Conservation (phyloP, 2,329 filamentous ascomycete genomes). For the Aspergillus quadrilineatus region DNA sequence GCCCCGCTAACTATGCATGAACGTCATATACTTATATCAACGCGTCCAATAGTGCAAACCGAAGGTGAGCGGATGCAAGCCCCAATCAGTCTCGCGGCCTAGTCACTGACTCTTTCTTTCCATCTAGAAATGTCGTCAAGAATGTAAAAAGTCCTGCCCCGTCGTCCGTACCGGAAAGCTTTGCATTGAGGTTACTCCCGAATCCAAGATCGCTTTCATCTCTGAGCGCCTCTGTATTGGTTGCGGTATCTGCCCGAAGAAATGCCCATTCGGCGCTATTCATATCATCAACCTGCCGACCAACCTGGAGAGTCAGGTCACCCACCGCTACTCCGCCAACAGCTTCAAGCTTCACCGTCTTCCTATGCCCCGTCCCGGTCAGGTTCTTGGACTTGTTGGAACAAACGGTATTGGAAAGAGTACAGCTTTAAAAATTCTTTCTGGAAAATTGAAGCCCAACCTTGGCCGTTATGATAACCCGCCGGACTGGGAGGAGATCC, state of each 20-base stretch:
- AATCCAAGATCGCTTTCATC: slow-evolving; percentile 95
- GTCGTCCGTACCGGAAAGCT: slow-evolving; percentile 97
- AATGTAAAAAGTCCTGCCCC: slow-evolving; percentile 98
- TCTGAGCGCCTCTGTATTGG: slow-evolving; percentile 95
- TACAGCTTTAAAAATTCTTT: slow-evolving; percentile 98
- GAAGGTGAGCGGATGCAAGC: slow-evolving; percentile 58
- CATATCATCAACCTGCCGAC: slow-evolving; percentile 99
- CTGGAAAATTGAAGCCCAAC: slow-evolving; percentile 97
- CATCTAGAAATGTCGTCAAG: slow-evolving; percentile 87
- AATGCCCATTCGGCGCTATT: slow-evolving; percentile 97
- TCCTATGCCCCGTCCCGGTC: slow-evolving; percentile 91
- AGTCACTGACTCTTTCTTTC: slow-evolving; percentile 24
- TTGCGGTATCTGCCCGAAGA: slow-evolving; percentile 99
- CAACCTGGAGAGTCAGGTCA: slow-evolving; percentile 97
- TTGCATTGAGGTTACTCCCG: slow-evolving; percentile 87
- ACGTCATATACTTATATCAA: slow-evolving; percentile 23
- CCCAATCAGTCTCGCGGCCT: not conserved
- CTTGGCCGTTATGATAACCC: slow-evolving; percentile 92
- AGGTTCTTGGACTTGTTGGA: slow-evolving; percentile 93
- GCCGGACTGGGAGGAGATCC: slow-evolving; percentile 97
- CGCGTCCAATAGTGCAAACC: slow-evolving; percentile 70
- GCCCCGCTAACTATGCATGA: slow-evolving; percentile 24
- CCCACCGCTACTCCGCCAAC: slow-evolving; percentile 98
- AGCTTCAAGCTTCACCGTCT: slow-evolving; percentile 99
- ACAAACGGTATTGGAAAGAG: slow-evolving; percentile 99